Base-by-base conservation (phyloP, 805 yeast genomes). In the Zygosaccharomyces rouxii region DNA sequence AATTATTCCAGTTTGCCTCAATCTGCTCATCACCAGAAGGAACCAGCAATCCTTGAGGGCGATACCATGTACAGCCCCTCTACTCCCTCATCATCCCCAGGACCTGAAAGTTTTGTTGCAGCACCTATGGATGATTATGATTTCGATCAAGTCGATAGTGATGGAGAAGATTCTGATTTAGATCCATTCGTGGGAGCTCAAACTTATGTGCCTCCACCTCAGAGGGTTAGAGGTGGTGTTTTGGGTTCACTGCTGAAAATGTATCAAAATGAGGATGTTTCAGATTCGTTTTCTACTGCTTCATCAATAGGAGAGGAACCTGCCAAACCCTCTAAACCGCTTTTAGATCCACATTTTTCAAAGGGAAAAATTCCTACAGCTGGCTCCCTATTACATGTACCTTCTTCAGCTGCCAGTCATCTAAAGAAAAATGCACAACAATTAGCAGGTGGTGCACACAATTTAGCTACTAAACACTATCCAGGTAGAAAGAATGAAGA, bases 141-240 rank as follows among this genome's bases (percentile, higher is more conserved):
- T 25, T 49, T 47, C n/a, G 45, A 48, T 18, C 49, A 48, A 39
- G 33, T n/a, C 1, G 48, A 45, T 21, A 46, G 46, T 21, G 63
- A 63, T 14, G 67, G 61, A 16, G 65, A 57, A 16, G 76, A 68
- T 14, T 41, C 44, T n/a, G 63, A 59, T 26, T 80, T 77, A 18
- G 59, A 58, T 21, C 55, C 56, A 1, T 50, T 56, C 35, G 45
- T 54, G 41, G 59, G 51, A 7, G 55, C 47, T 23, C 50, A 55
- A 7, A 56, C 60, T 39, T 72, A 77, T 46, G 76, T 81, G 1
- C 77, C 83, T 0, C 80, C 84, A 5, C 86, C 85, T 0, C 71
- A 75, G 37, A 77, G 77, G 46, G 90, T 88, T 10, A 84, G 84
- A 56, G 89, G 89, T 22, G 97, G 97, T 66, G 92, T 89, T 14